These are phyloP conservation scores for Sphenostylis stenocarpa DNA, from an alignment of 306 rosid genomes.

Conservation along the genomic window DNA sequence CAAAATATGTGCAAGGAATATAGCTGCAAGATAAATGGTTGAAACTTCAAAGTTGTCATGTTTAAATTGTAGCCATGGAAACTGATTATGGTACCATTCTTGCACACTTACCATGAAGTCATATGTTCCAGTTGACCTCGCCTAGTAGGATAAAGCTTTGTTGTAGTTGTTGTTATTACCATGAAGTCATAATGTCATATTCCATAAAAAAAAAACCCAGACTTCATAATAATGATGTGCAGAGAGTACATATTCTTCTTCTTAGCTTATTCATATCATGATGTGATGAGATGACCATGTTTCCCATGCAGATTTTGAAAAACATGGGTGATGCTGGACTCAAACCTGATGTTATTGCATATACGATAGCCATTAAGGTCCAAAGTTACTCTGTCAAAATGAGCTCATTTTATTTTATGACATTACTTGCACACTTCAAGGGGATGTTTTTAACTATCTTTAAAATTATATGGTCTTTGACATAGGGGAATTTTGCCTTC, in stretches of 20 bases:
- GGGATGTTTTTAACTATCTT: slow-evolving; percentile 3
- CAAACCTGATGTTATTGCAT: slow-evolving; percentile 86
- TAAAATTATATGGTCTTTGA: slow-evolving; percentile 17
- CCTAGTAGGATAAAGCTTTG: neutral
- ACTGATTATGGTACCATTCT: slow-evolving; percentile 12
- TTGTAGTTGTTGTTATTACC: neutral
- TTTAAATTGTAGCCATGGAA: neutral
- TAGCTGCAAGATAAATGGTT: slow-evolving; percentile 23
- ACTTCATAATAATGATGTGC: slow-evolving; percentile 19
- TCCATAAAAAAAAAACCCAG: slow-evolving; percentile 16
- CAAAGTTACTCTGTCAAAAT: slow-evolving; percentile 30
- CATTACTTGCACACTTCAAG: slow-evolving; percentile 2
- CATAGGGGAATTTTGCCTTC: slow-evolving; percentile 30
- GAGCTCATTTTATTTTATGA: slow-evolving; percentile 28
- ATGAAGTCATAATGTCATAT: slow-evolving; percentile 18
- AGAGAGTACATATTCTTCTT: neutral
- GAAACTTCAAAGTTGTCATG: slow-evolving; percentile 2
- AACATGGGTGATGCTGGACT: slow-evolving; percentile 68
- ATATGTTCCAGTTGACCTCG: neutral
- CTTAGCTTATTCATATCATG: slow-evolving; percentile 7
- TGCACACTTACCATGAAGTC: neutral
- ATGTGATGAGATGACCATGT: slow-evolving; percentile 35
- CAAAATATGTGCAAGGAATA: neutral
- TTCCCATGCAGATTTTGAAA: slow-evolving; percentile 69
- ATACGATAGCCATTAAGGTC: slow-evolving; percentile 90